These are phyloP conservation scores for Eucalyptus decipiens DNA, from an alignment of 345 rosid genomes.

Conservation along the genomic window DNA sequence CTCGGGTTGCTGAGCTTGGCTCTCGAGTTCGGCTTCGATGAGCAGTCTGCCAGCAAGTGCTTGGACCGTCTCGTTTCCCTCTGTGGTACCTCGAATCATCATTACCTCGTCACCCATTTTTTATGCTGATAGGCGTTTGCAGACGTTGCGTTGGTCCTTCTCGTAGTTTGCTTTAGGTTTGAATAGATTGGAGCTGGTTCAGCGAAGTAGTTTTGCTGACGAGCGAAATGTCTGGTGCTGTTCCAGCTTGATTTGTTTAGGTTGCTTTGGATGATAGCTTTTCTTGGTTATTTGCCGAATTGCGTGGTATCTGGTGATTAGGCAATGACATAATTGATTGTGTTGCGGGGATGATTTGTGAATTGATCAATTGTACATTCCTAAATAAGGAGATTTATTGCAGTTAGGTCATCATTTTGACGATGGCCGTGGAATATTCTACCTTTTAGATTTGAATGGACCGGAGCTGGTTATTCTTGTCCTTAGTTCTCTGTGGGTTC, in stretches of 20 bases:
- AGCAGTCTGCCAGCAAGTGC: slow-evolving; percentile 22
- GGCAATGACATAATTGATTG: not conserved
- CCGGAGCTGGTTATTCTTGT: not conserved
- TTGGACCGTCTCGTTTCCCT: too few species aligned
- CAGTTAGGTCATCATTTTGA: too few species aligned
- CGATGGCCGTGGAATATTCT: not conserved
- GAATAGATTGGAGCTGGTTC: not conserved
- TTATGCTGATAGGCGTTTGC: not conserved
- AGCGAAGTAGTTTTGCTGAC: not conserved
- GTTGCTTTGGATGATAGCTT: not conserved
- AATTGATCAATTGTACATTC: not conserved
- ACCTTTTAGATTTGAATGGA: not conserved
- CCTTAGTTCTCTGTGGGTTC: too few species aligned
- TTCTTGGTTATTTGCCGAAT: too few species aligned
- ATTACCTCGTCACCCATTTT: not conserved
- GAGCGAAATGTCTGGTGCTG: not conserved
- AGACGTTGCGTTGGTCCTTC: too few species aligned
- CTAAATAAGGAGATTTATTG: not conserved
- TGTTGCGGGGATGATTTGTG: too few species aligned
- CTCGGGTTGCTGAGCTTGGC: slow-evolving; percentile 35
- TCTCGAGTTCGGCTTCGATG: slow-evolving; percentile 53
- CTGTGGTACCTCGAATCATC: slow-evolving; percentile 12
- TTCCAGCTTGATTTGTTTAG: not conserved
- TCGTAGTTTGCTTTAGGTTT: not conserved
- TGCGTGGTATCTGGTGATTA: not conserved